These are phyloP conservation scores for Melanopsichium pennsylvanicum DNA, from an alignment of 1,284 basidiomycete species.

Conservation along the genomic window DNA sequence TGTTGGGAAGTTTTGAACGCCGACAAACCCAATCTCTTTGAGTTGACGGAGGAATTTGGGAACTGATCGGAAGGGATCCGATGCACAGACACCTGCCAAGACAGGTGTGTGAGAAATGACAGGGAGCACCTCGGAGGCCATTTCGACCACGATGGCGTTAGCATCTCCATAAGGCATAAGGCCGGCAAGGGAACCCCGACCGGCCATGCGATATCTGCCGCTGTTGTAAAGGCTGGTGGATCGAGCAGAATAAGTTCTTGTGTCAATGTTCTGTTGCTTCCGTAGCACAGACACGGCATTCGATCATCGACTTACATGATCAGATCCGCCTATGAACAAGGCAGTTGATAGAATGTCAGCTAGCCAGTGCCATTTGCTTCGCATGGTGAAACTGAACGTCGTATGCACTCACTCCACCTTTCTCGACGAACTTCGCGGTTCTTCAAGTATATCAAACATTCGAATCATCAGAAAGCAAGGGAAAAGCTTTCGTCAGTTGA, in stretches of 20 bases:
- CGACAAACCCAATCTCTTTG: conserved; percentile 33
- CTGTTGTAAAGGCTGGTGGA: conserved; percentile 32
- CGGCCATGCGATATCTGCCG: conserved; percentile 42
- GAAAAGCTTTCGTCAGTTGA: too few relatives aligned
- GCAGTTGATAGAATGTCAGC: too few relatives aligned
- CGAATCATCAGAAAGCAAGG: too few relatives aligned
- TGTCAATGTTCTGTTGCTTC: too few relatives aligned
- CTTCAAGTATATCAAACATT: not conserved
- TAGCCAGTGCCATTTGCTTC: not conserved
- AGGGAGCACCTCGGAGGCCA: conserved; percentile 39
- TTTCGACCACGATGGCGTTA: conserved; percentile 40
- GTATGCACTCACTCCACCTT: conserved; percentile 20
- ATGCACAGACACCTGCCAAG: conserved; percentile 38
- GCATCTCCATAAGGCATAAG: conserved; percentile 49
- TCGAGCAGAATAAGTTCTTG: too few relatives aligned
- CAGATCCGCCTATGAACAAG: conserved; percentile 10
- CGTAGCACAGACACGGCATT: too few relatives aligned
- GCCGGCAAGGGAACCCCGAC: conserved; percentile 34
- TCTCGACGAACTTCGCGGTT: conserved; percentile 40
- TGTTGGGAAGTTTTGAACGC: conserved; percentile 47
- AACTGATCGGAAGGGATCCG: conserved; percentile 41
- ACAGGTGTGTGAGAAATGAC: conserved; percentile 41
- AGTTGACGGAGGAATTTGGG: conserved; percentile 45
- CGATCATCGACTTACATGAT: conserved; percentile 25
- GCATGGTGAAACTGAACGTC: not conserved